Conservation (phyloP, 2,329 filamentous ascomycete species). For the Aurifilum marmelostoma region DNA sequence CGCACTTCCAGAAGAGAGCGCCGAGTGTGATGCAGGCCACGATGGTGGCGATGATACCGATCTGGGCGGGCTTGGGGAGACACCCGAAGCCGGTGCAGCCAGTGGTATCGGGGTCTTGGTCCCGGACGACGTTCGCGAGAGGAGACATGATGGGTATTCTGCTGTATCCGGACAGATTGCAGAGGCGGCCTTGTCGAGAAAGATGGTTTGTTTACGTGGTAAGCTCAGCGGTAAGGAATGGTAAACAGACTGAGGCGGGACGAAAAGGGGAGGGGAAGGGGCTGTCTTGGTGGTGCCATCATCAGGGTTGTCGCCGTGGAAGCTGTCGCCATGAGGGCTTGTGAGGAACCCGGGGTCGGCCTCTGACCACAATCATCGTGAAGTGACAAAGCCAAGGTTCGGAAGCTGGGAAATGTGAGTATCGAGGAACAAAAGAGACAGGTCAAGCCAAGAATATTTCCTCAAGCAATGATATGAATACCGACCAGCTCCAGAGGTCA, state of each 20-base stretch:
- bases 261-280: background rate
- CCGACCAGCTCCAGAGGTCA: background rate
- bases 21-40: background rate
- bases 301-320: background rate
- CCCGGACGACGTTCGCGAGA: background rate
- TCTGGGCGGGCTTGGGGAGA: background rate
- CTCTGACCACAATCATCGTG: background rate
- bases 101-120: background rate
- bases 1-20: background rate
- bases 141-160: background rate
- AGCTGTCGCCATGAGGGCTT: background rate
- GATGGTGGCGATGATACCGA: background rate
- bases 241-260: background rate
- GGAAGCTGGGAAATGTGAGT: background rate
- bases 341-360: background rate
- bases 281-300: background rate
- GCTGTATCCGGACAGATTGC: background rate
- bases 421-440: background rate
- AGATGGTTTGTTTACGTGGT: background rate
- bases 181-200: background rate
- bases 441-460: background rate
- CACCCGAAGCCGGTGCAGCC: background rate
- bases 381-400: background rate
- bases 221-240: background rate
- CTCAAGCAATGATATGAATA: background rate